Conservation (phyloP, 2,329 filamentous ascomycete species). For the Aspergillus tanneri region DNA sequence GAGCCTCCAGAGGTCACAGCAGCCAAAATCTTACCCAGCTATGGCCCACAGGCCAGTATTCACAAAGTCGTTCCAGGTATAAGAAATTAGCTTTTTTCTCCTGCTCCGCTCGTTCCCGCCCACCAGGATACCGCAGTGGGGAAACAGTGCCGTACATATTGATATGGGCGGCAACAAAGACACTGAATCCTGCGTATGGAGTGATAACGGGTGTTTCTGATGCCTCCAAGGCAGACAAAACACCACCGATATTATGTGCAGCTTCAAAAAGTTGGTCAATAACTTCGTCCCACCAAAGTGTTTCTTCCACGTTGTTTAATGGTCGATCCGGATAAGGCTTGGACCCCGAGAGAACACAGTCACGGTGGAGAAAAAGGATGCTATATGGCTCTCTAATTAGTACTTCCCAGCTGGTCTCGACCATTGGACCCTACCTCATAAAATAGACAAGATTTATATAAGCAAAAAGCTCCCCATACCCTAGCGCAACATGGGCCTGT, state of each 20-base stretch:
- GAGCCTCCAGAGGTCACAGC: no score
- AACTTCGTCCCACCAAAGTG: constrained; percentile 16
- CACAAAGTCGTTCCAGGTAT: constrained; percentile 35
- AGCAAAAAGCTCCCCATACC: constrained; percentile 38
- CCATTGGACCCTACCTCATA: constrained; percentile 30
- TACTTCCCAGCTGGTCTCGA: background rate
- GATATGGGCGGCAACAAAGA: constrained; percentile 40
- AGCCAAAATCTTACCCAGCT: constrained; percentile 31
- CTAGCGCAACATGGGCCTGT: constrained; percentile 36
- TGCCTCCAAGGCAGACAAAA: constrained; percentile 32
- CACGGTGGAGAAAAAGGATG: constrained; percentile 37
- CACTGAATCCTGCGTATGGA: constrained; percentile 39
- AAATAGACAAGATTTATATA: constrained; percentile 41
- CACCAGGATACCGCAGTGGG: constrained; percentile 35
- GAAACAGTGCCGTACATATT: constrained; percentile 41
- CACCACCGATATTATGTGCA: constrained; percentile 33
- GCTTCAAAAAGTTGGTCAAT: constrained; percentile 35
- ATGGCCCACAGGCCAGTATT: constrained; percentile 36
- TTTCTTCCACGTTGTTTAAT: constrained; percentile 13
- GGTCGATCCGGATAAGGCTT: constrained; percentile 24
- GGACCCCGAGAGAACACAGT: constrained; percentile 34
- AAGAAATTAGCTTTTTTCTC: constrained; percentile 34
- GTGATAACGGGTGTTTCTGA: constrained; percentile 36
- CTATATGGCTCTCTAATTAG: constrained; percentile 13
- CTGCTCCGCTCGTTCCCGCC: constrained; percentile 29